Percentiles rank a stretch among this genome's conserved stretches.
These are phyloP conservation scores for Triticum turgidum DNA, from an alignment of 176 grass and related monocot genomes.

Conservation along the genomic window DNA sequence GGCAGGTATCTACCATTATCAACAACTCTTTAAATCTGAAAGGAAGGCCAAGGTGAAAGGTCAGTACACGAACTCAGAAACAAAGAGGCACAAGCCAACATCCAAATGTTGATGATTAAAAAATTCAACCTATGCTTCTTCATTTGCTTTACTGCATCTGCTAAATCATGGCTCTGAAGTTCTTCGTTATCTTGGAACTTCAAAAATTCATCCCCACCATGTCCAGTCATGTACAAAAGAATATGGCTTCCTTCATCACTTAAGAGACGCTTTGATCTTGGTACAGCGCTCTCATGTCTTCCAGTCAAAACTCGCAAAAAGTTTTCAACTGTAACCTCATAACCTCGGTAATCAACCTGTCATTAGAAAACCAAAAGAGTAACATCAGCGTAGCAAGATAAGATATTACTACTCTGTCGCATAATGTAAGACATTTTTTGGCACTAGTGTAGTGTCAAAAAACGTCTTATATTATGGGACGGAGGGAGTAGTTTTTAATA, in stretches of 20 bases:
- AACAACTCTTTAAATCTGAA: conserved; percentile 95
- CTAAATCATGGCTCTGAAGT: conserved; percentile 97
- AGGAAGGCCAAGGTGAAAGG: not conserved
- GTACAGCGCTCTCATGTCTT: conserved; percentile 74
- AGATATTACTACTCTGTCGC: not conserved
- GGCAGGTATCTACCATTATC: conserved; percentile 99
- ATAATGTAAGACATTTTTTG: too few relatives aligned
- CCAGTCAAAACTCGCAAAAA: conserved; percentile 89
- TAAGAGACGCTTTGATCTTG: conserved; percentile 89
- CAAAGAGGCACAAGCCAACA: conserved; percentile 23
- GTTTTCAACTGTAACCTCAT: conserved; percentile 96
- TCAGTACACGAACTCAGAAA: conserved; percentile 14
- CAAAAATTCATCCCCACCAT: conserved; percentile 97
- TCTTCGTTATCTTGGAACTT: conserved; percentile 99
- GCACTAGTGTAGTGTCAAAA: too few relatives aligned
- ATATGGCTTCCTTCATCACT: conserved; percentile 99
- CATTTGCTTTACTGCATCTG: conserved; percentile 98
- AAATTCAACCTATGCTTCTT: conserved; percentile 72
- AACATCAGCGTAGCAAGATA: conserved; percentile 9
- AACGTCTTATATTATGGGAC: too few relatives aligned
- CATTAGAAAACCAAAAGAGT: not conserved
- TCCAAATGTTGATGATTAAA: not conserved
- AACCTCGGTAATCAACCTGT: conserved; percentile 96
- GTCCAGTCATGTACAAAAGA: conserved; percentile 99
- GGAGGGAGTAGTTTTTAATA: not conserved